Percentiles rank a stretch among this genome's conserved stretches.
These are phyloP conservation scores for Sporobolomyces roseus DNA, from an alignment of 768 basidiomycete species.

Conservation along the genomic window DNA sequence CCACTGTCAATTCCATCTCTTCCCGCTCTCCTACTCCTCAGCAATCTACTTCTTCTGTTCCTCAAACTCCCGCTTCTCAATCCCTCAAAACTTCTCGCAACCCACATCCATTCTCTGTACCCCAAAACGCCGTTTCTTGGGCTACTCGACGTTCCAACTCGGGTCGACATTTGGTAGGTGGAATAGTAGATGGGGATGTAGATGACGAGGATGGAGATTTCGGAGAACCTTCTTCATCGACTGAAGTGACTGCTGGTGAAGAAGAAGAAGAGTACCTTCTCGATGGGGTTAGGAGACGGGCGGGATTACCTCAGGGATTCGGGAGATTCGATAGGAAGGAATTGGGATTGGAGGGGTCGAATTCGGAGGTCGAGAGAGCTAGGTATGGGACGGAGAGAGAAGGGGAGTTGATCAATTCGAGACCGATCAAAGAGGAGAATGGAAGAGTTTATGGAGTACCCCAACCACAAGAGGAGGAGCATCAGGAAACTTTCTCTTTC, in stretches of 20 bases:
- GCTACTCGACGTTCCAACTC: conserved; percentile 11
- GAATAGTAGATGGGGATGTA: conserved; percentile 24
- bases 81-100: neutral
- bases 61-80: neutral
- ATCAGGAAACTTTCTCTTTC: conserved; percentile 2
- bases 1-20: no score
- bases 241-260: conserved; percentile 5
- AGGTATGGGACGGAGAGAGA: conserved; percentile 9
- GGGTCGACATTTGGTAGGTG: conserved; percentile 11
- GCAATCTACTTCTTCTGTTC: neutral
- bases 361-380: conserved; percentile 15
- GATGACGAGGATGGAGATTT: conserved; percentile 34
- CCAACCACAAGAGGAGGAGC: neutral
- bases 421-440: conserved; percentile 4
- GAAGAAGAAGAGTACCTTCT: neutral
- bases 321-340: conserved; percentile 18
- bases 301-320: conserved; percentile 13
- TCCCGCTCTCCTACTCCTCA: neutral
- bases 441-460: neutral
- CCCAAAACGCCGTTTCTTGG: conserved; percentile 39
- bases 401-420: neutral
- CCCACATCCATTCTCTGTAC: conserved; percentile 38
- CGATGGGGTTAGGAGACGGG: neutral
- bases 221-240: conserved; percentile 2
- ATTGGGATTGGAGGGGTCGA: conserved; percentile 5